Evolutionary conservation across 2,329 filamentous ascomycete genomes (phyloP).

Genomic region (Fusarium sp.): DNA sequence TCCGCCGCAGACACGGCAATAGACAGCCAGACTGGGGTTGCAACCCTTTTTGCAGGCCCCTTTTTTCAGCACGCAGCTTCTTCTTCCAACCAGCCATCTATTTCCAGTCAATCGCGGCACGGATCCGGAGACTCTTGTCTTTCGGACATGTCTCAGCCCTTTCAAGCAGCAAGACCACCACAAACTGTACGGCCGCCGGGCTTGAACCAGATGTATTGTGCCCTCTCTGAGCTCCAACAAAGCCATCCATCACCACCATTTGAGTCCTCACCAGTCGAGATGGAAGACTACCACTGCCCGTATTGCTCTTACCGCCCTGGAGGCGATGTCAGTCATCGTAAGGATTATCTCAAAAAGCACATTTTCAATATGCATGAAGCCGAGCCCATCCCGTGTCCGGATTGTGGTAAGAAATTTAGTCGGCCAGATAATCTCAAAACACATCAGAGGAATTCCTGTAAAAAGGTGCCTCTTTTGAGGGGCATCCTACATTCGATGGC

Average conservation of each 20-base stretch:
- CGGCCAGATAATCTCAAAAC: conserved; percentile 5
- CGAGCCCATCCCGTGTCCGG: neutral
- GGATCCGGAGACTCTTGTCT: neutral
- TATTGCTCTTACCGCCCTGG: neutral
- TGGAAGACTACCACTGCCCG: neutral
- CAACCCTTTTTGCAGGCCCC: neutral
- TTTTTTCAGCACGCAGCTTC: neutral
- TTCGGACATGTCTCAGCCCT: neutral
- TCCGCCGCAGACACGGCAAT: neutral
- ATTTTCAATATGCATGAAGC: neutral
- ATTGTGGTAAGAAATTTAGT: neutral
- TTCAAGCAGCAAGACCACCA: neutral
- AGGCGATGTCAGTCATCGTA: neutral
- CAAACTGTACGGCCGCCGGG: neutral
- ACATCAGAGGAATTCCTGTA: neutral
- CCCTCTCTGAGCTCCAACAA: neutral
- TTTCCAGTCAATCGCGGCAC: neutral
- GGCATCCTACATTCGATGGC: neutral
- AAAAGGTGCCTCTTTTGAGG: neutral
- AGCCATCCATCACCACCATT: too few relatives aligned
- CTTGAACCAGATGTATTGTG: neutral
- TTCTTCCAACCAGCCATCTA: neutral
- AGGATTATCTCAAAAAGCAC: neutral
- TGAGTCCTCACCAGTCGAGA: neutral
- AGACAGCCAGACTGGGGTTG: neutral